A percentile compares a stretch with the other conserved stretches of the same genome.
Evolutionary conservation across 2,329 filamentous ascomycete species (phyloP).

Genomic region (Claviceps maximensis): DNA sequence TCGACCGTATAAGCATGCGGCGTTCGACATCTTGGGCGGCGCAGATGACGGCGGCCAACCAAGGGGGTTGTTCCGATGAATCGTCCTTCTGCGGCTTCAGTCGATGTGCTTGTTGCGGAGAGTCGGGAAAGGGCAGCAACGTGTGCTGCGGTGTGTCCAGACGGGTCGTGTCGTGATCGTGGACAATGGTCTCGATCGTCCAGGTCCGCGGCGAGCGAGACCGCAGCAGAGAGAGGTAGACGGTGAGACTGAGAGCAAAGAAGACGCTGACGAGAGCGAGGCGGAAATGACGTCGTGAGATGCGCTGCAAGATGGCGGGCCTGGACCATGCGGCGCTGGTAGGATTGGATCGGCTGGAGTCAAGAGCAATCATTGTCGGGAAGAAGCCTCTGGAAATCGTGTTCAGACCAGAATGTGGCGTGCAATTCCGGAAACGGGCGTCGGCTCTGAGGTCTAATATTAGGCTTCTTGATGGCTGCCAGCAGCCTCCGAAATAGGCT

Average conservation of each 20-base stretch:
- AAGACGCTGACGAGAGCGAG: not conserved
- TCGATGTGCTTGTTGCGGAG: conserved; percentile 10
- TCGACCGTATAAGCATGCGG: conserved; percentile 18
- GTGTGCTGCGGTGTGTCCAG: conserved; percentile 6
- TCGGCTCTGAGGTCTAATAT: not conserved
- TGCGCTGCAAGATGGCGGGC: not conserved
- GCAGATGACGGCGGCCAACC: conserved; percentile 18
- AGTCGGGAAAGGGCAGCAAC: conserved; percentile 13
- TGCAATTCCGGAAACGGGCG: no score
- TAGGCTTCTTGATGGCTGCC: not conserved
- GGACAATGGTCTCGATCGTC: conserved; percentile 4
- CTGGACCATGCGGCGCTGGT: not conserved
- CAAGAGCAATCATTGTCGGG: not conserved
- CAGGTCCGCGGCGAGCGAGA: not conserved
- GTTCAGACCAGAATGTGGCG: no score
- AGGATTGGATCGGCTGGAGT: not conserved
- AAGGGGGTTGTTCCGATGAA: conserved; percentile 8
- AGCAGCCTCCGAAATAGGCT: not conserved
- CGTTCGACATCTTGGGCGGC: conserved; percentile 15
- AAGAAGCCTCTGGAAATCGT: not conserved
- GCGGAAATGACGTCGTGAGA: conserved; percentile 3
- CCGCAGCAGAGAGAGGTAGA: not conserved
- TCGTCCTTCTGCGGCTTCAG: not conserved
- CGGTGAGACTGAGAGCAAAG: not conserved
- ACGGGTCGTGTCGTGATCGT: conserved; percentile 3